These are phyloP conservation scores for Fusarium floridanum DNA, from an alignment of 2,329 filamentous ascomycete genomes.

Conservation along the genomic window DNA sequence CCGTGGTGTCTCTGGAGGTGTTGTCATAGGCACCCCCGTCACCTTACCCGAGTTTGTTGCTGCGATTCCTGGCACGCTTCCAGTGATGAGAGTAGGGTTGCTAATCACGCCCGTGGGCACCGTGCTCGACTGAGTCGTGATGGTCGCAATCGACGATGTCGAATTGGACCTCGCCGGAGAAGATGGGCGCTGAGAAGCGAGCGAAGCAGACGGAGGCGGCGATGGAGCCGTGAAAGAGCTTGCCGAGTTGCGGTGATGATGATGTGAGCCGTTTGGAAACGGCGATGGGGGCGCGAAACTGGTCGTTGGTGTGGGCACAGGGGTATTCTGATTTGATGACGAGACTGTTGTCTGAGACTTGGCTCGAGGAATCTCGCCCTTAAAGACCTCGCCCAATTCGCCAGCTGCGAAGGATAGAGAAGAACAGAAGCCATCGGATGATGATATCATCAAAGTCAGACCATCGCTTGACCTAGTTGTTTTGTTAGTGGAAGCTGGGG, in stretches of 20 bases:
- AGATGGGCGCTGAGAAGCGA: conserved; percentile 74
- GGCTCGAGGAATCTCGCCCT: conserved; percentile 71
- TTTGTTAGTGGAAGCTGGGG: conserved; percentile 46
- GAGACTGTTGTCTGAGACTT: conserved; percentile 59
- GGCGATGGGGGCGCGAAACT: conserved; percentile 73
- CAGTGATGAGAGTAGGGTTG: conserved; percentile 83
- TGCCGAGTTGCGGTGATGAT: conserved; percentile 70
- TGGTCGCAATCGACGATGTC: conserved; percentile 81
- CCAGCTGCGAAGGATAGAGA: conserved; percentile 85
- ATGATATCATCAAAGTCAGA: conserved; percentile 84
- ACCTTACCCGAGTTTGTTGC: conserved; percentile 77
- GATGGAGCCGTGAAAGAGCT: conserved; percentile 71
- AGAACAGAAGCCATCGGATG: conserved; percentile 97
- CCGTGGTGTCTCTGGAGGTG: conserved; percentile 88
- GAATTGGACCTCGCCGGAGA: conserved; percentile 91
- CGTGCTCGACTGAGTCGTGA: conserved; percentile 73
- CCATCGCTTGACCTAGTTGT: conserved; percentile 63
- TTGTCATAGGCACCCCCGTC: conserved; percentile 79
- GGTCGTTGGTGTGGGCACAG: conserved; percentile 77
- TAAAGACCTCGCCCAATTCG: conserved; percentile 87
- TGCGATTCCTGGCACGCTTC: conserved; percentile 81
- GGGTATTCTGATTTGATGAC: conserved; percentile 74
- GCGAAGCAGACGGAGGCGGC: conserved; percentile 66
- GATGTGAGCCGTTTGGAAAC: conserved; percentile 61
- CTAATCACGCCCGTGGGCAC: conserved; percentile 70